Percentiles rank a stretch among this genome's conserved stretches.
phyloP scores from a whole-genome alignment of 257 asterid species.

The Nicotiana noctiflora region DNA sequence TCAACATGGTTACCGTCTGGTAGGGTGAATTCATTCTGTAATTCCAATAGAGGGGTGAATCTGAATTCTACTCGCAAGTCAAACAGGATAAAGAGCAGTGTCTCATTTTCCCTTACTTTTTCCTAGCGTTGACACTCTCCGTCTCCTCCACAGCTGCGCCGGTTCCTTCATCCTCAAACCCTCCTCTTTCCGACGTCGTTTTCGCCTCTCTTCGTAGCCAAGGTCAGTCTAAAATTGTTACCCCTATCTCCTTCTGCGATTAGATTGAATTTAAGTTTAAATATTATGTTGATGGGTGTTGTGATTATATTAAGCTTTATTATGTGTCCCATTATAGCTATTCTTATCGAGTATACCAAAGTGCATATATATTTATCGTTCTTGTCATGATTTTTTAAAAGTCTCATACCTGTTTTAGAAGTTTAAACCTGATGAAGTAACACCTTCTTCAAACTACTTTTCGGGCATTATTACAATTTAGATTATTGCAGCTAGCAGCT shows the following conservation, averaged over 20 bases:
- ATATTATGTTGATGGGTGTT: background rate
- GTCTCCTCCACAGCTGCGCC: background rate
- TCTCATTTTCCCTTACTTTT: background rate
- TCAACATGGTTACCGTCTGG: background rate
- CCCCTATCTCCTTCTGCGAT: background rate
- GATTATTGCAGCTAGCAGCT: background rate
- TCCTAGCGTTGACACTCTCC: background rate
- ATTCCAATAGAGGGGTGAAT: background rate
- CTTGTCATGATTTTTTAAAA: background rate
- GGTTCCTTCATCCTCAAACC: background rate
- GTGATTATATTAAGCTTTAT: background rate
- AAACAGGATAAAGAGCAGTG: background rate
- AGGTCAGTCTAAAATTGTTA: background rate
- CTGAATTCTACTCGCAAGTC: background rate
- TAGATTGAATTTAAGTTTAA: background rate
- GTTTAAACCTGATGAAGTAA: background rate
- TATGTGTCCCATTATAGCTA: background rate
- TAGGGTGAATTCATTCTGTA: background rate
- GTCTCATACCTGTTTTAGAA: background rate
- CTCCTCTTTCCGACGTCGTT: background rate
- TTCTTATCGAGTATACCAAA: background rate
- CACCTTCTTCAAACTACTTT: background rate
- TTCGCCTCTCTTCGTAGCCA: background rate
- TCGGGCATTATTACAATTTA: background rate
- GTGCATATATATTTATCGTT: background rate